Percentiles rank a stretch among this genome's conserved stretches.
These are phyloP conservation scores for Agarophyton chilense DNA, from an alignment of 23 red algal species.

Conservation along the genomic window DNA sequence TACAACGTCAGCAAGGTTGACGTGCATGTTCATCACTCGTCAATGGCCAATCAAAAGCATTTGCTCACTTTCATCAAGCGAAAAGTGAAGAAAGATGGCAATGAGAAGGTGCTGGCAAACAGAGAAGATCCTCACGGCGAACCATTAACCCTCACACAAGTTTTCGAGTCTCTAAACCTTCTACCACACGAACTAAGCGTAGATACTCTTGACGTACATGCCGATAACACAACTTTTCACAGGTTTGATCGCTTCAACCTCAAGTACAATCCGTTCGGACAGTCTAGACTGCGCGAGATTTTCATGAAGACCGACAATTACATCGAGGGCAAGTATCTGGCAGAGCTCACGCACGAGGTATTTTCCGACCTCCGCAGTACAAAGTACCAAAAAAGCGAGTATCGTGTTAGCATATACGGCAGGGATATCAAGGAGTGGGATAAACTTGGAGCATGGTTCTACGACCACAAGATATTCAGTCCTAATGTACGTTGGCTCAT, in stretches of 20 bases:
- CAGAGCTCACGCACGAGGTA: constrained; percentile 88
- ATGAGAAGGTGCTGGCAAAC: constrained; percentile 74
- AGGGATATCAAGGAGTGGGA: constrained; percentile 79
- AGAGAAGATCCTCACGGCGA: constrained; percentile 51
- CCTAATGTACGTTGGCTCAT: constrained; percentile 93
- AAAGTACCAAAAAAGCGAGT: constrained; percentile 95
- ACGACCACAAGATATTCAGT: constrained; percentile 77
- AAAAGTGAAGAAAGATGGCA: constrained; percentile 76
- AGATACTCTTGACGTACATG: constrained; percentile 97
- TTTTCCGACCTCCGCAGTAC: constrained; percentile 75
- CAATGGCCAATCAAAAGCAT: constrained; percentile 96
- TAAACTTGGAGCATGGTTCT: constrained; percentile 79
- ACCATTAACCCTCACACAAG: constrained; percentile 76
- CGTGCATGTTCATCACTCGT: constrained; percentile 86
- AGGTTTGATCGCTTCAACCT: constrained; percentile 99
- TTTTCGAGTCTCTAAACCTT: constrained; percentile 89
- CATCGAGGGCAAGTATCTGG: constrained; percentile 88
- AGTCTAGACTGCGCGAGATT: constrained; percentile 90
- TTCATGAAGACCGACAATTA: constrained; percentile 98
- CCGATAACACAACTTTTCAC: constrained; percentile 85
- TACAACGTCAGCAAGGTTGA: constrained; percentile 97
- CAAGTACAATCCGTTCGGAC: constrained; percentile 81
- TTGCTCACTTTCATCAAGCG: constrained; percentile 95
- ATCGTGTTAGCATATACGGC: constrained; percentile 95
- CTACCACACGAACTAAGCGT: constrained; percentile 83